A percentile compares a stretch with the other conserved stretches of the same genome.
Conservation (phyloP, 2,329 filamentous ascomycete species). For the Diaporthe sp. region DNA sequence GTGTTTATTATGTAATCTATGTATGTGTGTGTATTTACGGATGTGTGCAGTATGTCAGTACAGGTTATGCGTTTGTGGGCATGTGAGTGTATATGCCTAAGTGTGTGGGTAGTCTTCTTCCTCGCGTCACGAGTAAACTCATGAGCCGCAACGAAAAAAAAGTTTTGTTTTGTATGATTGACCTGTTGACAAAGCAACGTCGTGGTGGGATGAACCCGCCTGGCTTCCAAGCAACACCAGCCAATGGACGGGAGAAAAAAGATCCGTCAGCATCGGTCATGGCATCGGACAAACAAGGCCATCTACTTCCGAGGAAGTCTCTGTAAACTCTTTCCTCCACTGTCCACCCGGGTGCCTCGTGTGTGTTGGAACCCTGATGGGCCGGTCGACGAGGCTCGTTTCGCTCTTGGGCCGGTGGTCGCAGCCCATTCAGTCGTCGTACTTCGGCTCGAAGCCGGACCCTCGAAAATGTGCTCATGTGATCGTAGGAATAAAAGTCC, state of each 20-base stretch:
- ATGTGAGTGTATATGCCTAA: no score
- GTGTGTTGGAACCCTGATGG: neutral
- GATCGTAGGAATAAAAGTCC: no score
- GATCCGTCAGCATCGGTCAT: neutral
- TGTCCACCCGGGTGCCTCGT: constrained; percentile 6
- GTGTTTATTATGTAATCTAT: neutral
- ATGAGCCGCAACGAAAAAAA: constrained; percentile 21
- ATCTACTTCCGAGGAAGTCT: constrained; percentile 7
- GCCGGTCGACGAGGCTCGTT: neutral
- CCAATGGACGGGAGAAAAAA: constrained; percentile 23
- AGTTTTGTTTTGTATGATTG: neutral
- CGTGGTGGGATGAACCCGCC: neutral
- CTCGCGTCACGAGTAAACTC: constrained; percentile 18
- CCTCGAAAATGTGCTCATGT: neutral
- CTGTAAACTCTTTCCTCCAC: constrained; percentile 1
- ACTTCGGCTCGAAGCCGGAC: constrained; percentile 23
- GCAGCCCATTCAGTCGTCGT: constrained; percentile 12
- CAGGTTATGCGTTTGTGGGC: neutral
- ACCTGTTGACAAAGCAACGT: constrained; percentile 16
- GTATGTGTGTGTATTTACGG: no score
- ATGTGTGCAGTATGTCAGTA: neutral
- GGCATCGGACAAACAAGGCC: constrained; percentile 15
- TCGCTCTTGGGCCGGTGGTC: constrained; percentile 19
- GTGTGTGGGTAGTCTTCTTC: neutral
- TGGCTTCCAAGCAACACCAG: constrained; percentile 11